Evolutionary conservation across 1,139 yeast genomes (phyloP), one percentile per base, ranked within the genome.

Genomic region (Sugiyamaella xylanicola): DNA sequence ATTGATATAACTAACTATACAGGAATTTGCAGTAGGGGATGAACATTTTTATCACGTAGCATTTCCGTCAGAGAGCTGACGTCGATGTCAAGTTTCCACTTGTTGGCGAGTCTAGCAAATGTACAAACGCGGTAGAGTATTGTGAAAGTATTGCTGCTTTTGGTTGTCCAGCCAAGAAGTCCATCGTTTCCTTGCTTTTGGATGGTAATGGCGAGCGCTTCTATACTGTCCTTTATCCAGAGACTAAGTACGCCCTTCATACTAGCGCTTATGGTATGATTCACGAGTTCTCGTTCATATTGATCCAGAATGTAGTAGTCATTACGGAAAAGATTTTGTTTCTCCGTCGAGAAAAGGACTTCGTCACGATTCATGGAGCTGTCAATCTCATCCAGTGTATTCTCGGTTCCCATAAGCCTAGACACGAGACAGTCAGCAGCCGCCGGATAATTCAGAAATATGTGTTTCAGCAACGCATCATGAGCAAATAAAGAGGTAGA

Each of bases 341-440:
- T 80, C 62, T 83, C 87, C 2, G 72, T 65, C 8, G 79, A 76
- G 64, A 83, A 83, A 44, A 83, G 65, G 2, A 72, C 70, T 13
- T 69, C 65, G 40, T 66, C 67, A 2, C 54, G 64, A 7, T 53
- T 50, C 13, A 57, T 37, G 0, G 66, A 59, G 1, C 56, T 39
- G 25, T 63, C 57, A 9, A 66, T 42, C 49, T 65, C 63, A n/a
- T 54, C 41, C 3, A 15, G 15, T 4, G 46, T 15, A 3, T 29
- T 9, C 19, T 37, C 15, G 16, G 16, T 32, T 1, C 22, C 44
- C 36, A 41, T 40, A 16, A 52, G 32, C 17, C 16, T 4, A 15
- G 39, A n/a, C 20, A 40, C 21, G 22, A 52, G 4, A 21, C 19
- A 25, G 15, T 43, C 5, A 25, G 29, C 8, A 25, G 29, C 29